Percentiles rank a stretch among this genome's conserved stretches.
Evolutionary conservation across 176 grass and related monocot species (phyloP).

Genomic region (Rhynchospora breviuscula): DNA sequence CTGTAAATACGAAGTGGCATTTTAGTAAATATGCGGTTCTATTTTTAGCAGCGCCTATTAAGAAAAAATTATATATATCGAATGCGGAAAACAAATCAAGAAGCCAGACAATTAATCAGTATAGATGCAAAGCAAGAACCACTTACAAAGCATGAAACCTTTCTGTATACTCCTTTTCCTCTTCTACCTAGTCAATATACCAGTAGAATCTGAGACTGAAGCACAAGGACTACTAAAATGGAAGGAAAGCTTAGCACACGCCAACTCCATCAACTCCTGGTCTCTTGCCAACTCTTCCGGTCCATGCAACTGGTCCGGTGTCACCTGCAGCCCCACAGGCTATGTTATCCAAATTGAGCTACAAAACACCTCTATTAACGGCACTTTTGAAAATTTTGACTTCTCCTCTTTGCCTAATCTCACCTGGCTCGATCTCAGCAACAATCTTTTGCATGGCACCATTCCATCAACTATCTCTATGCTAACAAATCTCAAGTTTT

Average conservation of each 20-base stretch:
- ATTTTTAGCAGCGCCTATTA: too few species aligned
- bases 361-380: conserved; percentile 17
- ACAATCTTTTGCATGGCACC: conserved; percentile 35
- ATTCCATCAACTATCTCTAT: conserved; percentile 43
- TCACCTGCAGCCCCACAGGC: conserved; percentile 31
- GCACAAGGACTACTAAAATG: conserved; percentile 49
- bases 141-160: background rate
- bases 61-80: too few species aligned
- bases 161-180: background rate
- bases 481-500: conserved; percentile 28
- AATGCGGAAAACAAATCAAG: too few species aligned
- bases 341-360: conserved; percentile 30
- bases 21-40: too few species aligned
- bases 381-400: conserved; percentile 36
- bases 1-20: too few species aligned
- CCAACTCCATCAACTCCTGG: conserved; percentile 39
- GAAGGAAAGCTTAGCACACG: conserved; percentile 37
- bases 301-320: conserved; percentile 43
- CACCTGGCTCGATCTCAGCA: conserved; percentile 45
- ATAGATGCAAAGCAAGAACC: too few species aligned
- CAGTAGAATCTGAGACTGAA: conserved; percentile 28
- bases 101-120: too few species aligned
- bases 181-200: background rate
- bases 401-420: conserved; percentile 33
- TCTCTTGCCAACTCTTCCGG: conserved; percentile 7